phyloP scores from a whole-genome alignment of 768 basidiomycete species.

The Pholiota conissans region DNA sequence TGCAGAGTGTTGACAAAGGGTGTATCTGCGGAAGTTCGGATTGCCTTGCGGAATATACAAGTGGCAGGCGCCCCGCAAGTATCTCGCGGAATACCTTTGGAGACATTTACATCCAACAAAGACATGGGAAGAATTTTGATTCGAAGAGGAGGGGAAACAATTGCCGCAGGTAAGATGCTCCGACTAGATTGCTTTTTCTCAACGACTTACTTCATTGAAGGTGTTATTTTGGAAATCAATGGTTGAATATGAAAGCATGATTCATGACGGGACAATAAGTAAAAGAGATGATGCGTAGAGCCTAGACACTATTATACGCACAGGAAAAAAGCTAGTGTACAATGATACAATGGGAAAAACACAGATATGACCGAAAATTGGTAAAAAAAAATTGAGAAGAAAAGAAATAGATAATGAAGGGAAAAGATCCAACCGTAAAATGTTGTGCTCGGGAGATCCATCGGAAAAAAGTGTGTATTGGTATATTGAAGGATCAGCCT shows the following conservation, averaged over 20 bases:
- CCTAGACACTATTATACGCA: slow-evolving; percentile 8
- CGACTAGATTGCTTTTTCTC: not conserved
- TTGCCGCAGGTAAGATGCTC: slow-evolving; percentile 70
- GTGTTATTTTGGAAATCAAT: slow-evolving; percentile 23
- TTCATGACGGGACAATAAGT: not conserved
- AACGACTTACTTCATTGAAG: slow-evolving; percentile 5
- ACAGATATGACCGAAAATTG: not conserved
- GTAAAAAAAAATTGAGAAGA: not conserved
- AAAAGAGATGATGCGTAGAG: slow-evolving; percentile 8
- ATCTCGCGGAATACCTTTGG: slow-evolving; percentile 74
- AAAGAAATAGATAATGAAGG: slow-evolving; percentile 2
- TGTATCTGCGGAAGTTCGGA: slow-evolving; percentile 81
- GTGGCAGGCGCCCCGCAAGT: slow-evolving; percentile 44
- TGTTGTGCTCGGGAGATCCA: slow-evolving; percentile 3
- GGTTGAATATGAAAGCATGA: slow-evolving; percentile 1
- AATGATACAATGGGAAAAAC: slow-evolving; percentile 7
- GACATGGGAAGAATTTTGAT: slow-evolving; percentile 94
- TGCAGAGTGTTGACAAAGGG: slow-evolving; percentile 83
- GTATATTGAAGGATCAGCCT: not conserved
- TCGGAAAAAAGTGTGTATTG: not conserved
- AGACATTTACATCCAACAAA: slow-evolving; percentile 85
- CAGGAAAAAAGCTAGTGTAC: slow-evolving; percentile 15
- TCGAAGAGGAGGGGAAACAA: slow-evolving; percentile 88
- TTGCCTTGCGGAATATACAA: slow-evolving; percentile 64
- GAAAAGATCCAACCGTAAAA: slow-evolving; percentile 4